phyloP scores from a whole-genome alignment of 768 basidiomycete genomes.

The Phlebiopsis gigantea region DNA sequence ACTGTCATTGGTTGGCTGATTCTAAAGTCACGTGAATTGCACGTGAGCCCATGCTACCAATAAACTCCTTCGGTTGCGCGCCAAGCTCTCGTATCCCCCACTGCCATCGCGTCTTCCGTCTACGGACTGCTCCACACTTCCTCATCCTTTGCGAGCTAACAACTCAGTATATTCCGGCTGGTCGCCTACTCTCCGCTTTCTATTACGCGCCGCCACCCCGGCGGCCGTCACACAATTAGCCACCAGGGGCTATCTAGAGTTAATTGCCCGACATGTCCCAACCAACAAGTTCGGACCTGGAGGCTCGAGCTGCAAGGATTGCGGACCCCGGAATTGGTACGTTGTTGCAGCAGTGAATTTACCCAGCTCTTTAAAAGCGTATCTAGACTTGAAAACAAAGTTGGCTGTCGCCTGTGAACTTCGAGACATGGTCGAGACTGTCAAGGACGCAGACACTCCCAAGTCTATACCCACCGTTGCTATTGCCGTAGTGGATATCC shows the following conservation, averaged over 20 bases:
- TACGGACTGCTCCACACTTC: background rate
- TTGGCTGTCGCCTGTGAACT: constrained; percentile 70
- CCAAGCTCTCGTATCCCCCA: background rate
- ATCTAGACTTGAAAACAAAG: constrained; percentile 64
- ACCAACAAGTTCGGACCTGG: constrained; percentile 53
- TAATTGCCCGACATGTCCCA: constrained; percentile 32
- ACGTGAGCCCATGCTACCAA: constrained; percentile 10
- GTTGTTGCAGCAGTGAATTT: constrained; percentile 11
- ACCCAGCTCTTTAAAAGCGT: background rate
- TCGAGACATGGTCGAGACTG: constrained; percentile 75
- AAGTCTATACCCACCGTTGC: constrained; percentile 70
- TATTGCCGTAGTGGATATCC: constrained; percentile 64
- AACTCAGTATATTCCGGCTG: constrained; percentile 27
- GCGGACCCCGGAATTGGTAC: constrained; percentile 71
- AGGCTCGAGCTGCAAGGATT: constrained; percentile 65
- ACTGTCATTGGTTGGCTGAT: background rate
- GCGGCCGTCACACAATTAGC: background rate
- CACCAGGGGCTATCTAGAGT: background rate
- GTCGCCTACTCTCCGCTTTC: background rate
- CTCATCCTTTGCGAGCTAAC: background rate
- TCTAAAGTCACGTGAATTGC: constrained; percentile 13
- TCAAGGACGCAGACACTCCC: constrained; percentile 67
- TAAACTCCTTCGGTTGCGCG: background rate
- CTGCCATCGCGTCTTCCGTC: background rate
- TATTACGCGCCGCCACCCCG: background rate